Evolutionary conservation across 768 basidiomycete species (phyloP).

Genomic region (Favolaschia claudopus): DNA sequence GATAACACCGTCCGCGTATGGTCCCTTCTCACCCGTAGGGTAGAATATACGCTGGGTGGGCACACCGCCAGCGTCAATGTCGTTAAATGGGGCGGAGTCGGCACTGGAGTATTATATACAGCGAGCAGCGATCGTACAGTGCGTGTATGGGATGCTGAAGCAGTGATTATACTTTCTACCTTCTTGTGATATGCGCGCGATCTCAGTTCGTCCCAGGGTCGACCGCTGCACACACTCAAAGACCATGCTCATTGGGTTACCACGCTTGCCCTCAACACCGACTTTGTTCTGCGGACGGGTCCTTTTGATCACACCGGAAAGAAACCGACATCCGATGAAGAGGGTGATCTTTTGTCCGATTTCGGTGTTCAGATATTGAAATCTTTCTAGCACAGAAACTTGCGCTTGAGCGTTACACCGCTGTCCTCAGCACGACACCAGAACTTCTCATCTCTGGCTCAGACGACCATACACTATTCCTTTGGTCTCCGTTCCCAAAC

Average conservation of each 20-base stretch:
- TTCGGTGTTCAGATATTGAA: neutral
- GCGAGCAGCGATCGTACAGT: slow-evolving; percentile 95
- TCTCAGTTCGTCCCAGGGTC: slow-evolving; percentile 62
- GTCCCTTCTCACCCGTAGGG: slow-evolving; percentile 73
- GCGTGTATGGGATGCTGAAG: slow-evolving; percentile 89
- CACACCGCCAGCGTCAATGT: slow-evolving; percentile 95
- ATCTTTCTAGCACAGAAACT: slow-evolving; percentile 67
- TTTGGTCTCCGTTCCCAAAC: slow-evolving; percentile 86
- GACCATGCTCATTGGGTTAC: slow-evolving; percentile 99
- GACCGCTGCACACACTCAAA: slow-evolving; percentile 82
- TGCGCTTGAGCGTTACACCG: slow-evolving; percentile 81
- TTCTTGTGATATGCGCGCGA: neutral
- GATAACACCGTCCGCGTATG: slow-evolving; percentile 97
- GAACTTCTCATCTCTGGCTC: slow-evolving; percentile 95
- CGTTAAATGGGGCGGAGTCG: slow-evolving; percentile 95
- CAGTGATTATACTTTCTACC: slow-evolving; percentile 50
- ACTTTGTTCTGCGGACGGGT: slow-evolving; percentile 93
- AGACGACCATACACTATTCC: slow-evolving; percentile 97
- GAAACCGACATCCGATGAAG: slow-evolving; percentile 78
- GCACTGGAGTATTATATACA: slow-evolving; percentile 87
- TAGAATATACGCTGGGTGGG: slow-evolving; percentile 89
- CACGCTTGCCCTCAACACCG: slow-evolving; percentile 93
- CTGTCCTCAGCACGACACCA: slow-evolving; percentile 66
- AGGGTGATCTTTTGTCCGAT: slow-evolving; percentile 58
- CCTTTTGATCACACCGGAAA: slow-evolving; percentile 92